A percentile compares a stretch with the other conserved stretches of the same genome.
Conservation (phyloP, 345 rosid genomes). For the Mercurialis annua region DNA sequence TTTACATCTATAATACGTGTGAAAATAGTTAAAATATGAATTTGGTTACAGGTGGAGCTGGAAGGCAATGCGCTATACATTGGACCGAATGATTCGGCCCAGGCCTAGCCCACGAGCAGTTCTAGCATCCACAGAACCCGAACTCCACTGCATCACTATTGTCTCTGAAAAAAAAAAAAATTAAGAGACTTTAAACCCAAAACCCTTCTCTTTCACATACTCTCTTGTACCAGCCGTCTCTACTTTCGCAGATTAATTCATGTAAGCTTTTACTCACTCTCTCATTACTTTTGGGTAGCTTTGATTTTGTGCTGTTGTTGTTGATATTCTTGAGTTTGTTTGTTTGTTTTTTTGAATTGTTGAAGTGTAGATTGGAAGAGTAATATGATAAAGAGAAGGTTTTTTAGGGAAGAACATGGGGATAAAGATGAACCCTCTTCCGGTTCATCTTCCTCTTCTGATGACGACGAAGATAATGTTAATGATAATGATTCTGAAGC, state of each 20-base stretch:
- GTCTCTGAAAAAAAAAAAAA: not conserved
- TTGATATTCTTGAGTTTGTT: not conserved
- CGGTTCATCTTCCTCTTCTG: constrained; percentile 56
- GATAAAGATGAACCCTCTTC: constrained; percentile 55
- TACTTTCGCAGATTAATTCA: not conserved
- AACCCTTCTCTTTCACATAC: not conserved
- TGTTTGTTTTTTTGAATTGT: not conserved
- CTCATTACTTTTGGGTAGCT: not conserved
- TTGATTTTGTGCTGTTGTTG: not conserved
- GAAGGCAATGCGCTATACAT: no score
- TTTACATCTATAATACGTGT: no score
- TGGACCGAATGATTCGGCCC: not conserved
- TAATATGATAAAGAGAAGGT: constrained; percentile 79
- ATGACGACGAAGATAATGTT: no score
- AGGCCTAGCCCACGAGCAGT: not conserved
- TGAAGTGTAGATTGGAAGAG: not conserved
- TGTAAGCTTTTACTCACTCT: not conserved
- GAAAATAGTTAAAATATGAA: no score
- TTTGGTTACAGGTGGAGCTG: no score
- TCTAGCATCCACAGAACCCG: constrained; percentile 8
- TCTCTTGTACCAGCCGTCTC: not conserved
- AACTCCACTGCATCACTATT: not conserved
- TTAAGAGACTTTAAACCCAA: not conserved
- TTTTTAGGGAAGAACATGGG: constrained; percentile 69
- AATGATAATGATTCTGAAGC: constrained; percentile 45